Conservation (phyloP, 2,329 filamentous ascomycete genomes). For the Eutypa lata region DNA sequence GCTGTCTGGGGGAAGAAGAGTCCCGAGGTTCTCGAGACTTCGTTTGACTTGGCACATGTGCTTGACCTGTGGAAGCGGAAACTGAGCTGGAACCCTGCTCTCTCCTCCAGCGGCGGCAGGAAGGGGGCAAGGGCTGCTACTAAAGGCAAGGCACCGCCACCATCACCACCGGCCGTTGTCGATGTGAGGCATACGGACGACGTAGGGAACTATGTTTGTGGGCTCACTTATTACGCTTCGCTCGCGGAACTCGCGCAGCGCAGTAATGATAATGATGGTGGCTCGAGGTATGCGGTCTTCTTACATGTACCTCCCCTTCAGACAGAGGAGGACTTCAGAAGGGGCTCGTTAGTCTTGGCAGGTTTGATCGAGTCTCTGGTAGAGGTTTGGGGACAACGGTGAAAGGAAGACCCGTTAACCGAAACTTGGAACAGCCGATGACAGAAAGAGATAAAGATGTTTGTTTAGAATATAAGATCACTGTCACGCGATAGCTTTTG, state of each 20-base stretch:
- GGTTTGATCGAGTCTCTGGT: background rate
- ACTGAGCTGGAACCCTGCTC: background rate
- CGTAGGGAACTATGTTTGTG: conserved; percentile 3
- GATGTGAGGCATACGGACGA: conserved; percentile 4
- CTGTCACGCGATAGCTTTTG: too few species aligned
- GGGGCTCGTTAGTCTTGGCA: background rate
- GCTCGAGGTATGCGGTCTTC: conserved; percentile 1
- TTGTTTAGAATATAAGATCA: too few species aligned
- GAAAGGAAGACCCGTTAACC: background rate
- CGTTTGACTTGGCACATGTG: background rate
- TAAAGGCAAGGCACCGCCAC: background rate
- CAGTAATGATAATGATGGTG: background rate
- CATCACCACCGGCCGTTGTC: background rate
- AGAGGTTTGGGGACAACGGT: background rate
- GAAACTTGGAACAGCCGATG: too few species aligned
- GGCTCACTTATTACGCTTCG: conserved; percentile 2
- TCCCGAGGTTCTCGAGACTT: background rate
- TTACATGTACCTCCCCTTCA: conserved; percentile 4
- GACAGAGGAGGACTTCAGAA: background rate
- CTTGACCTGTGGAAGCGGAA: conserved; percentile 1
- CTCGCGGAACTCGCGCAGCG: conserved; percentile 1
- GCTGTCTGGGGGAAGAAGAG: background rate
- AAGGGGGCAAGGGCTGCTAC: background rate
- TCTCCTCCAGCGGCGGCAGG: background rate
- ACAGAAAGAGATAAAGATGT: too few species aligned